These are phyloP conservation scores for Furcasterigmium sp. DNA, from an alignment of 2,329 filamentous ascomycete species.

Conservation along the genomic window DNA sequence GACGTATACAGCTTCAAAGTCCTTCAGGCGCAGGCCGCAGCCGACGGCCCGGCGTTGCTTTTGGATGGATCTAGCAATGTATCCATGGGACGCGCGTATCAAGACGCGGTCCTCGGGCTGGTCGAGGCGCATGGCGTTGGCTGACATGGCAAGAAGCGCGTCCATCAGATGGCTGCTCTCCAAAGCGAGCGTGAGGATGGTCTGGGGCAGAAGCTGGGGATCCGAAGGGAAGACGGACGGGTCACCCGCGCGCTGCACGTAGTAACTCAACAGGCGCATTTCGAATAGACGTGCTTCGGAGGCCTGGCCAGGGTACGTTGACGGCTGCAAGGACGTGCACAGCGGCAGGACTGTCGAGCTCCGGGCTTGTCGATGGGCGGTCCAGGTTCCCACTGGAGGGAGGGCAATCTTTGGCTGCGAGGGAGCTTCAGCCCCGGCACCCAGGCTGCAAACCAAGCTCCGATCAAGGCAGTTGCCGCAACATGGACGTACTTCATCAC, in stretches of 20 bases:
- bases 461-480: too few relatives aligned
- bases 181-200: not conserved
- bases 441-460: too few relatives aligned
- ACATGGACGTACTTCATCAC: too few relatives aligned
- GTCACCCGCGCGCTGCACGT: not conserved
- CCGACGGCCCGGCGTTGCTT: not conserved
- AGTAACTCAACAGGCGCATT: not conserved
- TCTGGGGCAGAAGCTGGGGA: not conserved
- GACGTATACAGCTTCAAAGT: not conserved
- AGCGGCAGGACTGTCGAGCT: not conserved
- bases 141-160: not conserved
- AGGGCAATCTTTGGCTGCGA: not conserved
- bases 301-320: not conserved
- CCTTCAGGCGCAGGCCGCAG: not conserved
- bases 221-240: not conserved
- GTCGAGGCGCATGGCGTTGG: not conserved
- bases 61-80: not conserved
- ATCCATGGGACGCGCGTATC: not conserved
- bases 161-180: not conserved
- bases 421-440: too few relatives aligned
- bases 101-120: not conserved
- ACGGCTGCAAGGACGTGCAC: not conserved
- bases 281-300: not conserved
- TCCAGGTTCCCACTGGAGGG: not conserved
- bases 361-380: not conserved